phyloP scores from a whole-genome alignment of 106 monocot genomes.

The Chionographis japonica region DNA sequence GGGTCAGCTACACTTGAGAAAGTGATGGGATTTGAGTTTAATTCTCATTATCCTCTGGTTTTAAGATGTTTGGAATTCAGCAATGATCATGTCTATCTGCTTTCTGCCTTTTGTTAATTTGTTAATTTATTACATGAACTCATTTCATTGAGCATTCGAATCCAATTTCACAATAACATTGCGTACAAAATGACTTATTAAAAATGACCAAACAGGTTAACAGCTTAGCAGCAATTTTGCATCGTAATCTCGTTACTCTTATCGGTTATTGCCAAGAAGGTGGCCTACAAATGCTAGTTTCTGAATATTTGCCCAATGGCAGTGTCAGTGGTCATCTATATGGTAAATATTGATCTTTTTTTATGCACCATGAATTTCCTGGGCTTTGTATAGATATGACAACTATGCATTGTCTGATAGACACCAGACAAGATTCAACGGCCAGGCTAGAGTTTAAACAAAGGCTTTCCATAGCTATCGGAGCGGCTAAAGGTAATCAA shows the following conservation, averaged over 20 bases:
- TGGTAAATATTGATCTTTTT: conserved; percentile 33
- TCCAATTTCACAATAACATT: neutral
- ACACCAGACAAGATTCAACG: conserved; percentile 20
- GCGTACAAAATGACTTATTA: neutral
- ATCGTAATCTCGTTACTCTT: conserved; percentile 69
- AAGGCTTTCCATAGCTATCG: conserved; percentile 64
- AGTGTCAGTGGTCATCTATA: conserved; percentile 57
- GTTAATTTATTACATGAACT: no score
- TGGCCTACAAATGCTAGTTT: conserved; percentile 60
- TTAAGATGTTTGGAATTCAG: no score
- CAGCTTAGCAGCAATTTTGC: conserved; percentile 36
- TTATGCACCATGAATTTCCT: neutral
- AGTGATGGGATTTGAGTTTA: no score
- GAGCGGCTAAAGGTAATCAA: conserved; percentile 66
- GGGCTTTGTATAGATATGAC: neutral
- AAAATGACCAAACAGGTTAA: conserved; percentile 33
- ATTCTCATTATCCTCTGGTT: no score
- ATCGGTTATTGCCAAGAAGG: conserved; percentile 76
- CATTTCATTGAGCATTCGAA: no score
- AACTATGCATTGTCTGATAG: conserved; percentile 10
- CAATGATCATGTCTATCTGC: no score
- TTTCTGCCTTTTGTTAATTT: no score
- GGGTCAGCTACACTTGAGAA: no score
- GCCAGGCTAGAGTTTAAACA: conserved; percentile 70
- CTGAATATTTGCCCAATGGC: conserved; percentile 73